A percentile compares a stretch with the other conserved stretches of the same genome.
Evolutionary conservation across 2,329 filamentous ascomycete genomes (phyloP).

Genomic region (Basipetospora chlamydospora): DNA sequence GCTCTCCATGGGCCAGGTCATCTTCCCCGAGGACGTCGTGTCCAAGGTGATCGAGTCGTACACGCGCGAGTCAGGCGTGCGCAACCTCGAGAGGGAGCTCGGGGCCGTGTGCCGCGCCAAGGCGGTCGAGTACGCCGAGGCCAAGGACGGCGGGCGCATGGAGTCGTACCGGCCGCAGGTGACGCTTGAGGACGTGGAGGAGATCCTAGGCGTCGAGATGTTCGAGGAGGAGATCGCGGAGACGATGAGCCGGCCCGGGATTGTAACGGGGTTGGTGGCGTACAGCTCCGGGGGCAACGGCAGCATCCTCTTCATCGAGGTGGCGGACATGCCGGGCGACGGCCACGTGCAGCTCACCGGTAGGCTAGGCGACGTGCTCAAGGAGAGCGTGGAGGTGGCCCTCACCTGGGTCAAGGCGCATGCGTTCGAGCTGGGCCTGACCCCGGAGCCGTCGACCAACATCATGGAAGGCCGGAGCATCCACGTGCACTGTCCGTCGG

Average conservation of each 20-base stretch:
- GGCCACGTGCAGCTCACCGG: constrained; percentile 90
- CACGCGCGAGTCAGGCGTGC: constrained; percentile 89
- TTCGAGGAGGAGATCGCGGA: constrained; percentile 89
- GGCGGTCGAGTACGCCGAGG: constrained; percentile 87
- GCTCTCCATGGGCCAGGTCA: constrained; percentile 58
- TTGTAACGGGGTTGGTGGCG: constrained; percentile 91
- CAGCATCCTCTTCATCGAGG: constrained; percentile 95
- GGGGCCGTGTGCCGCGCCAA: constrained; percentile 89
- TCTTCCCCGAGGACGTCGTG: constrained; percentile 68
- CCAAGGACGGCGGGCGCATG: constrained; percentile 57
- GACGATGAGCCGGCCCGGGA: constrained; percentile 66
- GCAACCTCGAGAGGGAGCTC: constrained; percentile 90
- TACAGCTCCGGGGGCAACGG: constrained; percentile 89
- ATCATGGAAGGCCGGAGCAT: constrained; percentile 93
- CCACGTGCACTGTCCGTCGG: constrained; percentile 90
- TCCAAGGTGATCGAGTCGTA: constrained; percentile 94
- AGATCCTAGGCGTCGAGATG: constrained; percentile 81
- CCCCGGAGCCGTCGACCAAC: constrained; percentile 66
- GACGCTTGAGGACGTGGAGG: constrained; percentile 67
- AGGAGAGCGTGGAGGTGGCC: constrained; percentile 92
- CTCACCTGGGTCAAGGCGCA: constrained; percentile 96
- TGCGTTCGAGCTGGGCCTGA: constrained; percentile 78
- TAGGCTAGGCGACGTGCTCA: constrained; percentile 90
- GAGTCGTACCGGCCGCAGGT: constrained; percentile 61
- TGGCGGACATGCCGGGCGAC: constrained; percentile 89